Evolutionary conservation across 2,329 filamentous ascomycete genomes (phyloP), one percentile per base, ranked within the genome.

Genomic region (Rhexocercosporidium sp.): DNA sequence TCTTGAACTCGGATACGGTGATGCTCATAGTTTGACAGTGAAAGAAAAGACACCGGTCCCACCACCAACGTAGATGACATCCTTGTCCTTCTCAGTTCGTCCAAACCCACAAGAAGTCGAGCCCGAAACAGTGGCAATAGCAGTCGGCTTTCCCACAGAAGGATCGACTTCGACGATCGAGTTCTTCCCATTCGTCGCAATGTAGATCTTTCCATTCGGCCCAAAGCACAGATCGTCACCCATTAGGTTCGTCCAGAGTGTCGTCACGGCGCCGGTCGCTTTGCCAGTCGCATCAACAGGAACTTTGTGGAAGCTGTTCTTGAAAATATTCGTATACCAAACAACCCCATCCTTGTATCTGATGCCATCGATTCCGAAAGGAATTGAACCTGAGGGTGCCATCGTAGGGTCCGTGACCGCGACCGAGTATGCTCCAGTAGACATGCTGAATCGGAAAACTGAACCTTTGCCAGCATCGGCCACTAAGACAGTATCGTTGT

Each of bases 401-500:
- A 66, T 66, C 2, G 59, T 66, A 12, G 65, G 37, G 31, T 66
- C 65, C 27, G 25, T 37, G 8, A 66, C 27, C 22, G 59, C 59
- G 3, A 47, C 49, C 12, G 65, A 66, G 60, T 75, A 74, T 8
- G 65, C 59, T 8, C 70, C 73, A 6, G 72, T 74, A 25, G 64
- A 51, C 16, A 73, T 69, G 44, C 72, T 68, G 20, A 75, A 47
- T n/a, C 54, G 65, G 61, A 68, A 75, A 11, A 77, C 65, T 6
- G 51, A 46, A 4, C 75, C 75, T 9, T 61, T 64, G 14, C 69
- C 68, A 27, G 72, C 65, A 61, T 76, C 75, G 16, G 70, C 68
- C 5, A 73, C 62, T 7, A 62, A 29, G 73, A 65, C 46, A 3
- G 59, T 67, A 9, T 68, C 59, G 22, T 65, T 62, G 44, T 65